Conservation (phyloP, 768 basidiomycete species). For the Termitomyces heimii region DNA sequence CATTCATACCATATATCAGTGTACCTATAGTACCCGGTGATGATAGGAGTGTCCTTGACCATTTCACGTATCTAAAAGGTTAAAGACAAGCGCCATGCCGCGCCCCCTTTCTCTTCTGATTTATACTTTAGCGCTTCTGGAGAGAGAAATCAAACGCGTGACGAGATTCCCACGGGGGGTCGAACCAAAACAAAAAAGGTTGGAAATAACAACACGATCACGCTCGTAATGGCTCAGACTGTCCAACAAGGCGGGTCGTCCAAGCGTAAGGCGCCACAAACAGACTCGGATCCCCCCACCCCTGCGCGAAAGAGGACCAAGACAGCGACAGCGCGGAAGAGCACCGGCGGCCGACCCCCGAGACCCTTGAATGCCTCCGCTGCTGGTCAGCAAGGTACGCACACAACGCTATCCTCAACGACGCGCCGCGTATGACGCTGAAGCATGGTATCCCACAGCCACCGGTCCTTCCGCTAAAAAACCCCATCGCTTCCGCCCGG, state of each 20-base stretch:
- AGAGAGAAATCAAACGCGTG: not conserved
- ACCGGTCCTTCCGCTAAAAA: conserved; percentile 25
- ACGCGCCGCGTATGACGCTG: not conserved
- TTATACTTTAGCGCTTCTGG: not conserved
- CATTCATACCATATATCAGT: conserved; percentile 85
- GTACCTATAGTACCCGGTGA: conserved; percentile 76
- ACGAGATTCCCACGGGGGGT: conserved; percentile 7
- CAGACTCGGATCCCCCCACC: conserved; percentile 38
- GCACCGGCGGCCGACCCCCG: conserved; percentile 65
- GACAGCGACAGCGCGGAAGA: conserved; percentile 73
- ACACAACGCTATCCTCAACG: not conserved
- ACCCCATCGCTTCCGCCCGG: conserved; percentile 75
- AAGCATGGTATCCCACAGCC: not conserved
- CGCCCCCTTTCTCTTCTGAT: not conserved
- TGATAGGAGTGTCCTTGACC: conserved; percentile 30
- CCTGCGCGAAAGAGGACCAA: conserved; percentile 46
- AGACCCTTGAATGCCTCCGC: conserved; percentile 21
- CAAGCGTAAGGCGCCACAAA: conserved; percentile 42
- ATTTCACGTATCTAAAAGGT: too few species aligned
- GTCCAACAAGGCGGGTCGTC: conserved; percentile 42
- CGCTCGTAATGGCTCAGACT: conserved; percentile 72
- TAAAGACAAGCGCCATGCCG: conserved; percentile 2
- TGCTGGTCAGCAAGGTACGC: conserved; percentile 4
- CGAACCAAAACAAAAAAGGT: conserved; percentile 23
- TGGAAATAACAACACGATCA: conserved; percentile 15